Conservation (phyloP, 768 basidiomycete species). For the Tephrocybe sp. region DNA sequence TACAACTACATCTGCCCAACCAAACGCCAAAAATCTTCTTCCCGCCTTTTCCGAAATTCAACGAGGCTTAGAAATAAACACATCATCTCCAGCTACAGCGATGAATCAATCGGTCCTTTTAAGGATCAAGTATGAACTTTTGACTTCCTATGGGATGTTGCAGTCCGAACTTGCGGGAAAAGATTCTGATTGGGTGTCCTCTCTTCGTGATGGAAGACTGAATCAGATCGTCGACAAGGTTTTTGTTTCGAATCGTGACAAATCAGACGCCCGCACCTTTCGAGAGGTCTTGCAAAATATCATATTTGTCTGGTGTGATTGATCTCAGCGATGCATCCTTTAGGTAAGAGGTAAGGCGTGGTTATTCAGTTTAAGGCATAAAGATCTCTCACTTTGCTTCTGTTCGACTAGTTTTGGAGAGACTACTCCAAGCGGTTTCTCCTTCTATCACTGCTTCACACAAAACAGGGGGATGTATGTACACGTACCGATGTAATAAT, state of each 20-base stretch:
- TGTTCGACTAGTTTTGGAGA: not conserved
- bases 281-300: slow-evolving; percentile 10
- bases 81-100: slow-evolving; percentile 4
- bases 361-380: no score
- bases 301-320: not conserved
- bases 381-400: not conserved
- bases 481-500: no score
- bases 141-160: slow-evolving; percentile 36
- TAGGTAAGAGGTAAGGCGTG: no score
- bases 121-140: slow-evolving; percentile 36
- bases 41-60: slow-evolving; percentile 19
- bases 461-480: no score
- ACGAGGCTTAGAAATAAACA: slow-evolving; percentile 14
- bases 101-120: slow-evolving; percentile 12
- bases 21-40: slow-evolving; percentile 12
- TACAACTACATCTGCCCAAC: slow-evolving; percentile 2
- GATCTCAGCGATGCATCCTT: not conserved
- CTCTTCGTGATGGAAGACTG: slow-evolving; percentile 22
- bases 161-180: slow-evolving; percentile 24
- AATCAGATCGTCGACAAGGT: slow-evolving; percentile 21
- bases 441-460: no score
- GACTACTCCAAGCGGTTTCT: no score
- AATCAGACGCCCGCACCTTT: slow-evolving; percentile 3
- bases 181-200: slow-evolving; percentile 32
- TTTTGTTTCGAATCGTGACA: slow-evolving; percentile 18